phyloP scores from a whole-genome alignment of 1,139 yeast species.

The Barnettozyma hawaiiensis region DNA sequence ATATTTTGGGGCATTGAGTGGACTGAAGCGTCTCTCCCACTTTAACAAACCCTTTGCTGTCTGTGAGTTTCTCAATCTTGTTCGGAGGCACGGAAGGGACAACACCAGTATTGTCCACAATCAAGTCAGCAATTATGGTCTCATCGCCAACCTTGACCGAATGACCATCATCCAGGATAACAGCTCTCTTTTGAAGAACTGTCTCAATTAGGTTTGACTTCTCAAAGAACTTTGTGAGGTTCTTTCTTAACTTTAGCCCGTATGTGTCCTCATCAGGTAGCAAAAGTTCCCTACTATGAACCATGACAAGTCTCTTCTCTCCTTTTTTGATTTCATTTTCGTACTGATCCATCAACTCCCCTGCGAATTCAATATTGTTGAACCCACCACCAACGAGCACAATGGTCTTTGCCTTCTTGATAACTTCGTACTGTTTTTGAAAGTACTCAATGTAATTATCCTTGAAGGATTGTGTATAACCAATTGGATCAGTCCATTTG shows the following conservation, averaged over 20 bases:
- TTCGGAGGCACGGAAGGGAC: slow-evolving; percentile 20
- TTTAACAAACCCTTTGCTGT: slow-evolving; percentile 16
- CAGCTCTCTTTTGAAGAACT: neutral
- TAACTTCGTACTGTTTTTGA: slow-evolving; percentile 7
- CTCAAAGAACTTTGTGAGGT: slow-evolving; percentile 7
- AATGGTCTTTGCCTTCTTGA: slow-evolving; percentile 22
- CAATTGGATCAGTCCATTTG: slow-evolving; percentile 25
- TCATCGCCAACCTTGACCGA: slow-evolving; percentile 6
- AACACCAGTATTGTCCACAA: slow-evolving; percentile 17
- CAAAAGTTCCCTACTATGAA: slow-evolving; percentile 20
- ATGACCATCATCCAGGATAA: neutral
- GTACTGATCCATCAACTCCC: slow-evolving; percentile 24
- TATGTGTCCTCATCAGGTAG: slow-evolving; percentile 17
- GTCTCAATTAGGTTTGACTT: neutral
- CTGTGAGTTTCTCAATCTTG: slow-evolving; percentile 10
- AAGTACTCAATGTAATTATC: slow-evolving; percentile 15
- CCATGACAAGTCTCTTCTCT: slow-evolving; percentile 21
- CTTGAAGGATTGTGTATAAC: slow-evolving; percentile 12
- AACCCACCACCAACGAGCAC: slow-evolving; percentile 29
- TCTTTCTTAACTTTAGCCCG: slow-evolving; percentile 8
- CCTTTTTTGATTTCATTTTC: slow-evolving; percentile 11
- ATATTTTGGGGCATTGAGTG: slow-evolving; percentile 11
- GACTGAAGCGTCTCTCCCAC: slow-evolving; percentile 20
- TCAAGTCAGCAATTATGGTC: slow-evolving; percentile 13
- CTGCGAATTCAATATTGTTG: slow-evolving; percentile 26